A percentile compares a stretch with the other conserved stretches of the same genome.
phyloP scores from a whole-genome alignment of 345 rosid genomes.

The Salix udensis region DNA sequence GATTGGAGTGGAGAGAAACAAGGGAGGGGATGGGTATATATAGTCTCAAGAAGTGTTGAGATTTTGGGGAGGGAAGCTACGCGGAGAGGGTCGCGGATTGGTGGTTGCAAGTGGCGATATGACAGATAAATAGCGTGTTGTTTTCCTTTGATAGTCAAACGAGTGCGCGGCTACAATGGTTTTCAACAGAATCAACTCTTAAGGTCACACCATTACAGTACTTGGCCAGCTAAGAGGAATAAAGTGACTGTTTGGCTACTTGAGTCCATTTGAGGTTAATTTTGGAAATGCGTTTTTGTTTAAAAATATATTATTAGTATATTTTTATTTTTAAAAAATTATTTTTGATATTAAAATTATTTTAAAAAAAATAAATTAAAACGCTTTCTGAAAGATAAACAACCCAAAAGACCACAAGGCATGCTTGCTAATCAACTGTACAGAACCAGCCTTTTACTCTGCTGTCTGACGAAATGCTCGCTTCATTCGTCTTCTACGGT shows the following conservation, averaged over 20 bases:
- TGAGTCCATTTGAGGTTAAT: too few species aligned
- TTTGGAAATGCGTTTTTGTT: too few species aligned
- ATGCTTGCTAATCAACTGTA: too few species aligned
- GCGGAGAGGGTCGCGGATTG: background rate
- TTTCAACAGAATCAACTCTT: background rate
- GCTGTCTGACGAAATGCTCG: too few species aligned
- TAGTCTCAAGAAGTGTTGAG: background rate
- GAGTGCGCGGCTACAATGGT: background rate
- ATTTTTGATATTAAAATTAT: too few species aligned
- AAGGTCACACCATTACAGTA: background rate
- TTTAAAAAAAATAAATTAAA: too few species aligned
- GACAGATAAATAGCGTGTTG: constrained; percentile 7
- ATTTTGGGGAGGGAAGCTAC: background rate
- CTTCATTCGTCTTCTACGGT: too few species aligned
- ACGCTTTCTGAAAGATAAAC: too few species aligned
- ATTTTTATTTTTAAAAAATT: too few species aligned
- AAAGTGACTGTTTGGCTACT: too few species aligned
- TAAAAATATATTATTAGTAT: too few species aligned
- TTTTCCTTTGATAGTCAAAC: background rate
- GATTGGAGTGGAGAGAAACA: background rate
- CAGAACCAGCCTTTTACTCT: too few species aligned
- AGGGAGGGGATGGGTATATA: background rate
- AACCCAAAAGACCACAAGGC: background rate
- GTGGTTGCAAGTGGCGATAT: background rate
- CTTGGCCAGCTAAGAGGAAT: constrained; percentile 10